These are phyloP conservation scores for Geotrichum klebahnii DNA, from an alignment of 1,139 yeast genomes.

Conservation along the genomic window DNA sequence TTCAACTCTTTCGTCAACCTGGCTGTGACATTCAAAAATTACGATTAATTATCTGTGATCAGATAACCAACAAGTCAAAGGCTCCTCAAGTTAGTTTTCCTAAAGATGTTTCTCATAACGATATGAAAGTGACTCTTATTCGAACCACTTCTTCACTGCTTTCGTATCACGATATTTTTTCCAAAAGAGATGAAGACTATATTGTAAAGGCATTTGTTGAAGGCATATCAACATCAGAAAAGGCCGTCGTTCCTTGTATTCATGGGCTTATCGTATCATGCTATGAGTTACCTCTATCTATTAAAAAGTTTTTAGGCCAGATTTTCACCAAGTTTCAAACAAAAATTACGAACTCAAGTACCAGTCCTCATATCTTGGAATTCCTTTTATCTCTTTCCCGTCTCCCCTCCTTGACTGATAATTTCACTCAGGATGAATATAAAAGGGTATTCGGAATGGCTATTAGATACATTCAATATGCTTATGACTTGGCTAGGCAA, in stretches of 20 bases:
- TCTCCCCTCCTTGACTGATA: conserved; percentile 63
- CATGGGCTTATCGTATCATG: conserved; percentile 75
- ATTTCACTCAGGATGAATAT: conserved; percentile 72
- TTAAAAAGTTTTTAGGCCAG: conserved; percentile 62
- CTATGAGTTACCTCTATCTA: conserved; percentile 70
- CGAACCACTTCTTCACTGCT: conserved; percentile 63
- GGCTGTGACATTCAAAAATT: conserved; percentile 47
- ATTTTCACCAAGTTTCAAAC: conserved; percentile 69
- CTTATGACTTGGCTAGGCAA: conserved; percentile 47
- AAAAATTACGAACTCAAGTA: conserved; percentile 62
- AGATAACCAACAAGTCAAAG: conserved; percentile 45
- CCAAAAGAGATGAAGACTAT: conserved; percentile 64
- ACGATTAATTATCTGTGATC: conserved; percentile 55
- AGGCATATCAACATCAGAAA: conserved; percentile 73
- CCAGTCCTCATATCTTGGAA: conserved; percentile 73
- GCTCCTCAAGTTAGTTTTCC: conserved; percentile 49
- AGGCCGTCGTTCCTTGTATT: conserved; percentile 72
- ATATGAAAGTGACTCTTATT: conserved; percentile 63
- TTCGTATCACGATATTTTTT: conserved; percentile 58
- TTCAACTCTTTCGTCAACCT: conserved; percentile 50
- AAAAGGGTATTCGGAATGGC: conserved; percentile 80
- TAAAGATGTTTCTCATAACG: conserved; percentile 49
- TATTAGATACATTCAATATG: conserved; percentile 70
- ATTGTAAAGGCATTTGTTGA: conserved; percentile 60
- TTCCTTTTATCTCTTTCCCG: conserved; percentile 63